Percentiles rank a stretch among this genome's conserved stretches.
Conservation (phyloP, 208 protist genomes). For the Pavlovales sp. region DNA sequence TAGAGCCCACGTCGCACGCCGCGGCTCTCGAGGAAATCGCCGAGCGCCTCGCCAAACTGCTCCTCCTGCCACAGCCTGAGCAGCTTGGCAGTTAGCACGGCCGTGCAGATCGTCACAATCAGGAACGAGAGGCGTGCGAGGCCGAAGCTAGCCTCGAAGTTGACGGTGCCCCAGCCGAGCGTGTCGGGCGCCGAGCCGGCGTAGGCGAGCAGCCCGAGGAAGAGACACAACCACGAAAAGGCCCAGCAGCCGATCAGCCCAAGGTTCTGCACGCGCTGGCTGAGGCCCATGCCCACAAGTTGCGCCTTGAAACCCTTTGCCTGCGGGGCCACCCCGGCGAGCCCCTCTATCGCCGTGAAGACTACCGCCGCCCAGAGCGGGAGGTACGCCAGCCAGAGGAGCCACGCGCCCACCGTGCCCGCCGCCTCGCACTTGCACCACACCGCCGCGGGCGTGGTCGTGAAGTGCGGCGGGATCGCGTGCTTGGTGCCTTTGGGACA, state of each 20-base stretch:
- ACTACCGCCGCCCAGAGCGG: not conserved
- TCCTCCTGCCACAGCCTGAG: not conserved
- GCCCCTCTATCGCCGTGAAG: not conserved
- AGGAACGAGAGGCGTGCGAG: not conserved
- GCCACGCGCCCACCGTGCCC: not conserved
- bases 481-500: not conserved
- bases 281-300: not conserved
- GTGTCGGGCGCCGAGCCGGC: not conserved
- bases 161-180: not conserved
- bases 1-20: not conserved
- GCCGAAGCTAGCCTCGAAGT: not conserved
- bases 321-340: not conserved
- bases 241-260: not conserved
- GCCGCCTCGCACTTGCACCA: not conserved
- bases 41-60: not conserved
- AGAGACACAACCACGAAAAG: not conserved
- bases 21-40: not conserved
- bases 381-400: not conserved
- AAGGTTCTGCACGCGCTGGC: not conserved
- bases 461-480: not conserved
- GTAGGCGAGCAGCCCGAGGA: not conserved
- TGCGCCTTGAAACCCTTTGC: not conserved
- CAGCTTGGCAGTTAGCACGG: not conserved
- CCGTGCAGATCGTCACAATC: not conserved
- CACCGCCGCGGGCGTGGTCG: not conserved